Percentiles rank a stretch among this genome's conserved stretches.
These are phyloP conservation scores for Penicillium sp. DNA, from an alignment of 2,329 filamentous ascomycete genomes.

Conservation along the genomic window DNA sequence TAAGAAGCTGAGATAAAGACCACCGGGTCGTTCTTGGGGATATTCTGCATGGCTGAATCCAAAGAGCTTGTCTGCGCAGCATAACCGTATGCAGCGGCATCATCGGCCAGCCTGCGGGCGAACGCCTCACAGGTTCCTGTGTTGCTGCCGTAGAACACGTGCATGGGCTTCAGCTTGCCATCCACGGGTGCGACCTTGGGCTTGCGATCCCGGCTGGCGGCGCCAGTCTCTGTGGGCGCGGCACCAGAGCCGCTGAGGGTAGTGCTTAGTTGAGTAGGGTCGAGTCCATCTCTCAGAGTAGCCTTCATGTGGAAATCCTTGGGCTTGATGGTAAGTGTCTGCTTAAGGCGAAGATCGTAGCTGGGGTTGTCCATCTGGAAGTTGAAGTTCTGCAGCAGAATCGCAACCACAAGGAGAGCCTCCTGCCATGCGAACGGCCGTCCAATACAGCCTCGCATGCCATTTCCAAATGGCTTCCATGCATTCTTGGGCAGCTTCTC, in stretches of 20 bases:
- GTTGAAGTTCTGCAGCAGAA: slow-evolving; percentile 70
- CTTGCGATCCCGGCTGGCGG: slow-evolving; percentile 21
- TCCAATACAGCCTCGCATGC: slow-evolving; percentile 68
- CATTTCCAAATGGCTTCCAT: slow-evolving; percentile 75
- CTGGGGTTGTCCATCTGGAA: slow-evolving; percentile 60
- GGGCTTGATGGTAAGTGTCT: slow-evolving; percentile 42
- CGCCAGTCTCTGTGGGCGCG: slow-evolving; percentile 8
- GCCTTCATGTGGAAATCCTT: slow-evolving; percentile 63
- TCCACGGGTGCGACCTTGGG: slow-evolving; percentile 12
- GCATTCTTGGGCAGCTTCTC: slow-evolving; percentile 60
- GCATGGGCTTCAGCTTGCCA: slow-evolving; percentile 48
- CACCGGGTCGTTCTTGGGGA: slow-evolving; percentile 61
- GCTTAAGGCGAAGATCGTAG: slow-evolving; percentile 39
- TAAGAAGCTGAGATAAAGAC: slow-evolving; percentile 69
- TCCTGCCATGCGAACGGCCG: slow-evolving; percentile 74
- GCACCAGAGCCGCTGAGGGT: slow-evolving; percentile 26
- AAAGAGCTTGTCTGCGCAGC: slow-evolving; percentile 55
- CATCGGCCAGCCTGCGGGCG: slow-evolving; percentile 60
- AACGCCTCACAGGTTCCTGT: slow-evolving; percentile 71
- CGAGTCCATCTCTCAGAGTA: slow-evolving; percentile 51
- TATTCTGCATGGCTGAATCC: slow-evolving; percentile 59
- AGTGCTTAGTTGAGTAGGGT: slow-evolving; percentile 43
- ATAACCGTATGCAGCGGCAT: slow-evolving; percentile 61
- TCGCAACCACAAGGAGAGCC: slow-evolving; percentile 58
- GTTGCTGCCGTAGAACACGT: slow-evolving; percentile 72